Base-by-base conservation (phyloP, 345 rosid genomes). In the Aethionema arabicum region DNA sequence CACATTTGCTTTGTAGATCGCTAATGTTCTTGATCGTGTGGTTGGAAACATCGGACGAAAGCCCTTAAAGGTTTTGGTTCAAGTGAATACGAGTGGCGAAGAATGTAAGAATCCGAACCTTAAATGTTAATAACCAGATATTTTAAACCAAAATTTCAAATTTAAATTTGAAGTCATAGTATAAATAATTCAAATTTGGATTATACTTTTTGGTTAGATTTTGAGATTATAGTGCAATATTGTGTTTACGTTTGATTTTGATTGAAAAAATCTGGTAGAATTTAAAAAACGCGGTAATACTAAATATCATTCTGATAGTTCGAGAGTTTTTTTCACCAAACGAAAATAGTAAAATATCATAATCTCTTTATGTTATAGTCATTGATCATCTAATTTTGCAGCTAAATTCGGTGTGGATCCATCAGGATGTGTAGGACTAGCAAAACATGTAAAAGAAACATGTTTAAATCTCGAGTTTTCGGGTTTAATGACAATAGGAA, bases 61-160 rank as follows among this genome's bases (percentile, higher is more conserved):
- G 69, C 99, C 87, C 46, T 66, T 93, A 76, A 85, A 87, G 77
- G 83, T 93, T 50, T 74, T 87, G 48, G 76, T 93, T 71, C 99
- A 93, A 83, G 96, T 93, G 65, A 90, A 93, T 69, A 93, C 99
- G 52, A 90, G 99, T 69, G 96, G 97, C 11, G 97, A 93, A 85
- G 91, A 87, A 71, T 93, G 99, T 93, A 68, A 81, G 99, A 51
- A 44, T 29, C 58, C 52, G 12, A 7, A n/a, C n/a, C n/a, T n/a
- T n/a, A 40, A 57, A 15, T 5, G 33, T 47, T 21, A 21, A 21
- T 21, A 2, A 21, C 27, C 2, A 2, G 27, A 21, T 21, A 1
- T 21, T 21, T 21, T 21, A 21, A 21, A 2, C 27, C 27, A 2
- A 21, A 21, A 21, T 21, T 2, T 21, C 27, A 21, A 1, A 21